These are phyloP conservation scores for Ceratobasidium sp. DNA, from an alignment of 1,284 basidiomycete genomes.

Conservation along the genomic window DNA sequence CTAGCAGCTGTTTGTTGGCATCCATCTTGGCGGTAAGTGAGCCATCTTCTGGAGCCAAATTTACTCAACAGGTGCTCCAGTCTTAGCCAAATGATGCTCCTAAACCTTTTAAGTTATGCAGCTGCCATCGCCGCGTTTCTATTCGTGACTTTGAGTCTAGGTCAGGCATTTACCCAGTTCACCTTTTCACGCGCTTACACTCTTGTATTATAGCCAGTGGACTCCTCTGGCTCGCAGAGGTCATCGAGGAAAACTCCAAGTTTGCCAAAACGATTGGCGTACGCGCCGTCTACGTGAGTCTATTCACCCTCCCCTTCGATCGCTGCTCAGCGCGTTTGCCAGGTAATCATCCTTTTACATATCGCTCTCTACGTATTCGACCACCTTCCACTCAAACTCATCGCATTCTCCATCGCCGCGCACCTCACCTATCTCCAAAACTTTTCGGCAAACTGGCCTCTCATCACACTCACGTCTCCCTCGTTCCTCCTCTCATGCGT, in stretches of 20 bases:
- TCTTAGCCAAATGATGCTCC: conserved; percentile 50
- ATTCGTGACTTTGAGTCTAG: conserved; percentile 84
- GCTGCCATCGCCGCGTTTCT: conserved; percentile 76
- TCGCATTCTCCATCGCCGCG: conserved; percentile 82
- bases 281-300: conserved; percentile 84
- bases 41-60: neutral
- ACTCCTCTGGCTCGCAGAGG: conserved; percentile 89
- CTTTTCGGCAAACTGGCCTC: conserved; percentile 88
- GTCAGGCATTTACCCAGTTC: conserved; percentile 59
- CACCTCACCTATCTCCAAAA: conserved; percentile 92
- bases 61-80: neutral
- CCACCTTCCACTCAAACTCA: conserved; percentile 78
- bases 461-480: conserved; percentile 86
- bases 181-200: conserved; percentile 41
- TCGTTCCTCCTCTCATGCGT: conserved; percentile 86
- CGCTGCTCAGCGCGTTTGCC: conserved; percentile 43
- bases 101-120: conserved; percentile 63
- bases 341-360: conserved; percentile 85
- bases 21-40: neutral
- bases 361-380: conserved; percentile 82
- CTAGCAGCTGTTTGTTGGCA: neutral
- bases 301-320: conserved; percentile 21
- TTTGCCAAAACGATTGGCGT: conserved; percentile 83
- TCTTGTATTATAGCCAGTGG: conserved; percentile 77
- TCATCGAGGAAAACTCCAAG: conserved; percentile 92